These are phyloP conservation scores for Trichomonascaceae sp. DNA, from an alignment of 1,139 yeast genomes.

Conservation along the genomic window DNA sequence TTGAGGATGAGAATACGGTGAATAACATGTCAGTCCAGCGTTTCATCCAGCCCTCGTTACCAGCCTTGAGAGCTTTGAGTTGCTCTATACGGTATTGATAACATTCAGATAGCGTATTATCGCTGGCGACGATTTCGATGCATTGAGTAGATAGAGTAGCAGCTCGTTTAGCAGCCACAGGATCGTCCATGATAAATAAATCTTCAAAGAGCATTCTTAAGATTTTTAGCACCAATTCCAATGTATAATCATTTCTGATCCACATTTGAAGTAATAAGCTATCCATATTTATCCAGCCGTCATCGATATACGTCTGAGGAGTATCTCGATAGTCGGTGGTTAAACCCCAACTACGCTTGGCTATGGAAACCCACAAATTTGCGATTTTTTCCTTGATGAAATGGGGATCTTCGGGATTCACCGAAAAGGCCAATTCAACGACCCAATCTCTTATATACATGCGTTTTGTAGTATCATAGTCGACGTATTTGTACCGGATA, in stretches of 20 bases:
- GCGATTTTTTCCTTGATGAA: constrained; percentile 87
- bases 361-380: constrained; percentile 83
- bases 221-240: constrained; percentile 73
- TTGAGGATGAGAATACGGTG: neutral
- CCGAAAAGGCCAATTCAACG: constrained; percentile 62
- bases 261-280: constrained; percentile 65
- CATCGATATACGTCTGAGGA: constrained; percentile 26
- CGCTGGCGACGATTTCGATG: constrained; percentile 75
- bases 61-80: constrained; percentile 37
- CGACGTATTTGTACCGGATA: constrained; percentile 50
- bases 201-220: constrained; percentile 89
- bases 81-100: constrained; percentile 61
- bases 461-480: constrained; percentile 57
- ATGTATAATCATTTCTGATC: constrained; percentile 51
- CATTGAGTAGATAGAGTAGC: constrained; percentile 75
- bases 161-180: constrained; percentile 77
- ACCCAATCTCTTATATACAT: constrained; percentile 78
- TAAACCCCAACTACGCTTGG: constrained; percentile 90
- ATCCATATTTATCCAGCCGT: constrained; percentile 93
- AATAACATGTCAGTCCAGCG: constrained; percentile 62
- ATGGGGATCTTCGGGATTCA: constrained; percentile 69
- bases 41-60: constrained; percentile 79
- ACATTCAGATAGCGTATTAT: constrained; percentile 52
- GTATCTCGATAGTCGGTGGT: constrained; percentile 11
- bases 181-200: constrained; percentile 85